Conservation (phyloP, 2,329 filamentous ascomycete genomes). For the Aspergillus persii region DNA sequence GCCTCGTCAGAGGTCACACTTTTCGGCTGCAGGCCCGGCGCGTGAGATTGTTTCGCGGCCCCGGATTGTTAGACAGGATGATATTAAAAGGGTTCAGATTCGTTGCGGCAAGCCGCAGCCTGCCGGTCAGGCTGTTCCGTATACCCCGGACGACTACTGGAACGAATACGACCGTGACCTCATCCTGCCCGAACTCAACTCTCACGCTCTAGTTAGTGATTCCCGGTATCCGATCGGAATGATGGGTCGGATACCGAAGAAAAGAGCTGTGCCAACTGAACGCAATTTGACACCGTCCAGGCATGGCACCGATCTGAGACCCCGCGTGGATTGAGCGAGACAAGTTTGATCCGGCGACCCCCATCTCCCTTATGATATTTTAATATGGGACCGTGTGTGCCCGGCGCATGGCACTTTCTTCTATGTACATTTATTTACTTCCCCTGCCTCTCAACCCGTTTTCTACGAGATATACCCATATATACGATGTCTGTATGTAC, state of each 20-base stretch:
- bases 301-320: slow-evolving; percentile 30
- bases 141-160: slow-evolving; percentile 32
- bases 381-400: not conserved
- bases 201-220: slow-evolving; percentile 6
- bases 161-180: slow-evolving; percentile 14
- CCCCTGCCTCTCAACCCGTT: not conserved
- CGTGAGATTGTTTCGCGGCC: slow-evolving; percentile 33
- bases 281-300: slow-evolving; percentile 32
- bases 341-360: not conserved
- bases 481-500: not conserved
- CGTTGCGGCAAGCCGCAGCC: slow-evolving; percentile 28
- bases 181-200: not conserved
- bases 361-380: not conserved
- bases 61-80: slow-evolving; percentile 30
- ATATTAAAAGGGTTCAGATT: slow-evolving; percentile 33
- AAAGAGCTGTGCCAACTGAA: slow-evolving; percentile 22
- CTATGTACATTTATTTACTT: slow-evolving; percentile 1
- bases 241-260: slow-evolving; percentile 18
- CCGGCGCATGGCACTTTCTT: not conserved
- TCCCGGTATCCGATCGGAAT: slow-evolving; percentile 6
- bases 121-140: slow-evolving; percentile 23
- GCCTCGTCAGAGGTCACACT: slow-evolving; percentile 16
- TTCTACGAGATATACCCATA: not conserved
- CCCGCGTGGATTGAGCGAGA: slow-evolving; percentile 27
- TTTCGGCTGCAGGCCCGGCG: slow-evolving; percentile 22